Conservation (phyloP, 78 protist genomes). For the Monosiga brevicollis region DNA sequence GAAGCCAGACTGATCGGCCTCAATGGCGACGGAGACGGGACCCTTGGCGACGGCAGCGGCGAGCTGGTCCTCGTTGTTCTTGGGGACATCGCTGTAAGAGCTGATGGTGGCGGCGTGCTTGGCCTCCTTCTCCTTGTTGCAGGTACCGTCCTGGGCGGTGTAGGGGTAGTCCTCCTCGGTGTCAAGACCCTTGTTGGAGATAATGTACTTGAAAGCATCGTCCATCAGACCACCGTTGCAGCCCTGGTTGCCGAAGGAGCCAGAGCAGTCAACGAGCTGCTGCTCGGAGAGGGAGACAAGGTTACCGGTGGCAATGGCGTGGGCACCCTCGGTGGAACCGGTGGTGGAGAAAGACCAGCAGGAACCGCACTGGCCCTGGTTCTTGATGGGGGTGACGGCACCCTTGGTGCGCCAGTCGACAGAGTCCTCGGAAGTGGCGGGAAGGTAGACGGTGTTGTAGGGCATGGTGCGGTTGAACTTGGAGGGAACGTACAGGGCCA, state of each 20-base stretch:
- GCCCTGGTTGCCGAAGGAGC: not conserved
- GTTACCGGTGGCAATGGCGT: conserved; percentile 20
- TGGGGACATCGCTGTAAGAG: not conserved
- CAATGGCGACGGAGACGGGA: conserved; percentile 41
- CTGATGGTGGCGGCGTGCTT: not conserved
- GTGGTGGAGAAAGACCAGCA: conserved; percentile 26
- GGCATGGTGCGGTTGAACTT: not conserved
- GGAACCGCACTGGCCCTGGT: conserved; percentile 42
- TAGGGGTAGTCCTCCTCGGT: not conserved
- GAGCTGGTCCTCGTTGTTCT: conserved; percentile 1
- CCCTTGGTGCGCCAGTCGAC: conserved; percentile 27
- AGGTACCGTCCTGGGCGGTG: not conserved
- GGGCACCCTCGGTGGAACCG: conserved; percentile 13
- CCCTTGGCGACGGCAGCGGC: conserved; percentile 33
- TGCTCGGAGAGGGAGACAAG: not conserved
- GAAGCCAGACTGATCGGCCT: conserved; percentile 47
- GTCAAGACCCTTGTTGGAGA: not conserved
- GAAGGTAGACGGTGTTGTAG: not conserved
- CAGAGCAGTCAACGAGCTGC: not conserved
- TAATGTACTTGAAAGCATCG: not conserved
- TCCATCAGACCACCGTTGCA: not conserved
- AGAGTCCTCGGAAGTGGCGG: not conserved
- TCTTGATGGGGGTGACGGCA: conserved; percentile 36
- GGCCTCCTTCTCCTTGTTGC: not conserved
- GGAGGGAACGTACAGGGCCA: not conserved